Conservation (phyloP, 129 eudicot species). For the Apium graveolens region DNA sequence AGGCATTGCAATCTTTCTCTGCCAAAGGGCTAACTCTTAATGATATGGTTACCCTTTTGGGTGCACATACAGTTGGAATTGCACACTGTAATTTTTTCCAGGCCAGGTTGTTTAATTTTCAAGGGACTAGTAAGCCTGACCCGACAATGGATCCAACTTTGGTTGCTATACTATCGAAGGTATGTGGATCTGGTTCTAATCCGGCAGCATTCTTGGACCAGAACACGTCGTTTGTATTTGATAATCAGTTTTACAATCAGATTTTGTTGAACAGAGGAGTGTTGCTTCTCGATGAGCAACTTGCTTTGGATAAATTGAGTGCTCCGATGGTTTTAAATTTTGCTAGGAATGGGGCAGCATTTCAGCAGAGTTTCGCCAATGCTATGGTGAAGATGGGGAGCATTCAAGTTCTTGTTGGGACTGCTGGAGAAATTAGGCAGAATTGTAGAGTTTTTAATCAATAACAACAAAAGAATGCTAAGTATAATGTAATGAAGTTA, state of each 20-base stretch:
- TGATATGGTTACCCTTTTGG: slow-evolving; percentile 38
- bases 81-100: slow-evolving; percentile 31
- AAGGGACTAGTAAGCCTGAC: slow-evolving; percentile 26
- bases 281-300: slow-evolving; percentile 33
- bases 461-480: background rate
- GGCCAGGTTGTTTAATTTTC: slow-evolving; percentile 25
- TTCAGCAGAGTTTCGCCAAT: slow-evolving; percentile 28
- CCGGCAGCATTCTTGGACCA: slow-evolving; percentile 39
- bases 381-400: slow-evolving; percentile 39
- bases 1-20: slow-evolving; percentile 19
- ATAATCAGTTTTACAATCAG: slow-evolving; percentile 34
- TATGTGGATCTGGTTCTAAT: slow-evolving; percentile 18
- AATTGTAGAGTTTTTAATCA: slow-evolving; percentile 40
- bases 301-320: slow-evolving; percentile 24
- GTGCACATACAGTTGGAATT: slow-evolving; percentile 39
- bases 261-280: slow-evolving; percentile 20
- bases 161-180: slow-evolving; percentile 12
- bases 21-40: slow-evolving; percentile 25
- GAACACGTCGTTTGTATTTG: slow-evolving; percentile 27
- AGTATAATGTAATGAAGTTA: background rate
- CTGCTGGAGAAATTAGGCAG: slow-evolving; percentile 37
- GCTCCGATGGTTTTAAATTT: slow-evolving; percentile 19
- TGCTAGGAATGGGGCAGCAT: slow-evolving; percentile 15
- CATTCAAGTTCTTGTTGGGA: slow-evolving; percentile 35
- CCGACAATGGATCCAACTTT: slow-evolving; percentile 26